These are phyloP conservation scores for Ganoderma resinaceum DNA, from an alignment of 1,284 basidiomycete species.

Conservation along the genomic window DNA sequence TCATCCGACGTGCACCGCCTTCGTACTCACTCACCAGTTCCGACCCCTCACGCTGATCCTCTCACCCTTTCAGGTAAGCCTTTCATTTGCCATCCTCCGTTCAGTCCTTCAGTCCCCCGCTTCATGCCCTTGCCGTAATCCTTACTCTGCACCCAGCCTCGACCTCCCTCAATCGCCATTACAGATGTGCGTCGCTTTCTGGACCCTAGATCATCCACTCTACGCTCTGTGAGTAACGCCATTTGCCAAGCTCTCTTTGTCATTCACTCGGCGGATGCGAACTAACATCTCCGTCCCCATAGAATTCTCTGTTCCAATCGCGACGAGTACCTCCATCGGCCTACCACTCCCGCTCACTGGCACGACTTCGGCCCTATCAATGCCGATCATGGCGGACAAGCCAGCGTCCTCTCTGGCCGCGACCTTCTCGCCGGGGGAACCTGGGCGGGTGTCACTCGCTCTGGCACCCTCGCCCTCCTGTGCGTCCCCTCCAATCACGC, in stretches of 20 bases:
- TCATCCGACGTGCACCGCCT: conserved; percentile 14
- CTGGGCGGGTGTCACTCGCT: conserved; percentile 74
- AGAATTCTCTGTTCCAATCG: conserved; percentile 81
- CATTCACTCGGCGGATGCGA: background rate
- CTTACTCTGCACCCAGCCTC: conserved; percentile 21
- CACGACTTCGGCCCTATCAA: conserved; percentile 51
- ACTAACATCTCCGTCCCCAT: conserved; percentile 17
- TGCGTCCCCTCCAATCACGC: conserved; percentile 49
- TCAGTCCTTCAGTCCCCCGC: background rate
- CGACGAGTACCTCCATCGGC: conserved; percentile 74
- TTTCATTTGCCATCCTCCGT: background rate
- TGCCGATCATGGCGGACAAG: conserved; percentile 31
- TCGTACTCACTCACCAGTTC: conserved; percentile 12
- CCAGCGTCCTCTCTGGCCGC: conserved; percentile 70
- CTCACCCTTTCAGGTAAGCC: conserved; percentile 14
- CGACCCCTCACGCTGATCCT: conserved; percentile 7
- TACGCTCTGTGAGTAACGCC: conserved; percentile 73
- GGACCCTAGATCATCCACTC: conserved; percentile 74
- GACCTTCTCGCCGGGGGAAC: conserved; percentile 77
- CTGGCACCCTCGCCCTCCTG: conserved; percentile 74
- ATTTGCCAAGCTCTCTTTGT: background rate
- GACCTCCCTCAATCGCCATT: conserved; percentile 7
- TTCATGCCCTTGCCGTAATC: conserved; percentile 10
- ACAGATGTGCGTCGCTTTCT: conserved; percentile 79
- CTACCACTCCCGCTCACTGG: conserved; percentile 69